Conservation (phyloP, 139 green algal genomes). For the Chlorella ohadii region DNA sequence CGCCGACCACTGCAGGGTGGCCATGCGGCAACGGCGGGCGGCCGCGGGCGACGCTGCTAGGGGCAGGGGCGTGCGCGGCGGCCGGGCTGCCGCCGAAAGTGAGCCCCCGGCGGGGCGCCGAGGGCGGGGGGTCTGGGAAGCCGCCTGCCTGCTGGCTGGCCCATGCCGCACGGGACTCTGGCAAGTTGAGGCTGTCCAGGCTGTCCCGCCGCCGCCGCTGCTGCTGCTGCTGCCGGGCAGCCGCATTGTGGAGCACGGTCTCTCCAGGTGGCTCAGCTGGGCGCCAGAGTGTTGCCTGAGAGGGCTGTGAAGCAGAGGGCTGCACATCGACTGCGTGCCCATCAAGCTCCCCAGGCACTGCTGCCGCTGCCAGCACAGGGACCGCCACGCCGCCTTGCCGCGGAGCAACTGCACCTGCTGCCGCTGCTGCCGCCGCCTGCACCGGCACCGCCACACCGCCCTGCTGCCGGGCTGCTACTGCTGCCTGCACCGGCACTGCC, state of each 20-base stretch:
- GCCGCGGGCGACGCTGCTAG: not conserved
- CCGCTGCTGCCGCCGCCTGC: not conserved
- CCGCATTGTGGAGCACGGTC: constrained; percentile 2
- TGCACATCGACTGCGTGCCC: not conserved
- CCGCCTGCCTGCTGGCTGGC: not conserved
- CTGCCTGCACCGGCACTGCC: not conserved
- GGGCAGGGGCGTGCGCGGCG: not conserved
- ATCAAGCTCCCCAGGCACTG: too few relatives aligned
- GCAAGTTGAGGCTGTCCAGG: constrained; percentile 4
- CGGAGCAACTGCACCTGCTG: not conserved
- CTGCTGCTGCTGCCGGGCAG: not conserved
- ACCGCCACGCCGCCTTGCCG: too few relatives aligned
- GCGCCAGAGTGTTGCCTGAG: not conserved
- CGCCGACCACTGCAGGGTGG: too few relatives aligned
- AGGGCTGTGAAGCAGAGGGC: not conserved
- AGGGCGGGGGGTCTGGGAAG: not conserved
- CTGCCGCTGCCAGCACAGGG: too few relatives aligned
- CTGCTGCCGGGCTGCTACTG: too few relatives aligned
- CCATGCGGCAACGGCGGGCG: not conserved
- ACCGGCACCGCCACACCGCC: not conserved
- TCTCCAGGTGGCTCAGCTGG: not conserved
- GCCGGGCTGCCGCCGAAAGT: not conserved
- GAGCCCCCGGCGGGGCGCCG: not conserved
- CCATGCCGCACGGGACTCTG: not conserved
- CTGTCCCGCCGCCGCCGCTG: constrained; percentile 12